Evolutionary conservation across 2,329 filamentous ascomycete genomes (phyloP).

Genomic region (Tolypocladium amazonense): DNA sequence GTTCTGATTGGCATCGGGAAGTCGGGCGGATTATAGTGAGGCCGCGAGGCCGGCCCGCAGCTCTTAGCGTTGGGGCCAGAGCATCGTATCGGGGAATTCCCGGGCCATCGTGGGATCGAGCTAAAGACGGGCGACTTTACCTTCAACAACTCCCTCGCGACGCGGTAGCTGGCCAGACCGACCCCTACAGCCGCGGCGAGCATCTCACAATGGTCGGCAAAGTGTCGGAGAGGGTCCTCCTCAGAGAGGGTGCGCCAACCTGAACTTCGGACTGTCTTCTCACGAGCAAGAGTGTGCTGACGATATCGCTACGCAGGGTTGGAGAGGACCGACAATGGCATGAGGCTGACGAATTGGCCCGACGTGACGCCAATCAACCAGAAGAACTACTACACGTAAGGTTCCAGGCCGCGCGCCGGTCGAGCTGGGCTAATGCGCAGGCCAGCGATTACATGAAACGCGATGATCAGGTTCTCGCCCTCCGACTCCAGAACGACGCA

Average conservation of each 20-base stretch:
- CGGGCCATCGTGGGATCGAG: background rate
- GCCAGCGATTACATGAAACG: conserved; percentile 91
- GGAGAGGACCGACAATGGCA: conserved; percentile 94
- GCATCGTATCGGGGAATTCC: background rate
- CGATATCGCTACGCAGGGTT: conserved; percentile 49
- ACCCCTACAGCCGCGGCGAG: background rate
- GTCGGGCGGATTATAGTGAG: background rate
- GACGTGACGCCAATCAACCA: conserved; percentile 92
- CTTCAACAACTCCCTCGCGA: background rate
- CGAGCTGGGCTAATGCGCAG: background rate
- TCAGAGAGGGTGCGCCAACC: conserved; percentile 43
- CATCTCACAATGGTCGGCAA: conserved; percentile 47
- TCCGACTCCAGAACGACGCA: conserved; percentile 81
- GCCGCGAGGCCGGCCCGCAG: background rate
- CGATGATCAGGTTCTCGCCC: conserved; percentile 88
- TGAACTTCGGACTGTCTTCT: background rate
- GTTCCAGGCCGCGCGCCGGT: conserved; percentile 5
- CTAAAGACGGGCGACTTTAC: background rate
- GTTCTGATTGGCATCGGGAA: background rate
- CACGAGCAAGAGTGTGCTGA: conserved; percentile 9
- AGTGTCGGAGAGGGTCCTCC: conserved; percentile 54
- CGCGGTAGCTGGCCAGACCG: background rate
- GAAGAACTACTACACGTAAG: conserved; percentile 98
- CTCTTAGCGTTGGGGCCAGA: background rate
- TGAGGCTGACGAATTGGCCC: conserved; percentile 92